A percentile compares a stretch with the other conserved stretches of the same genome.
phyloP scores from a whole-genome alignment of 768 basidiomycete genomes.

The Chalciporus piperatus region DNA sequence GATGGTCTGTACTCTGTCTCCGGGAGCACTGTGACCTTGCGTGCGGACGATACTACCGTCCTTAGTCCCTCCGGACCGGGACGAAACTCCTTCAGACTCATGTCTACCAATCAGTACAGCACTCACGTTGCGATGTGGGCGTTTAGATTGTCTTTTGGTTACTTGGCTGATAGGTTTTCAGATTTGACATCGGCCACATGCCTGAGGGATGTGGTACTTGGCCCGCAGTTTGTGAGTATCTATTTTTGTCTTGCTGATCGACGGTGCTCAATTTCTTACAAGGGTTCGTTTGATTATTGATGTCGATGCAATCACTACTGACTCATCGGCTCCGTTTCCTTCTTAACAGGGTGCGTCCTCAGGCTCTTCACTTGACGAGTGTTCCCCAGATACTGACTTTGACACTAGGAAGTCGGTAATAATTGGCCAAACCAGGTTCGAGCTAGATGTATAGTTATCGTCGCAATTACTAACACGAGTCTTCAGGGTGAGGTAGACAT shows the following conservation, averaged over 20 bases:
- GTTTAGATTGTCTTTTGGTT: not conserved
- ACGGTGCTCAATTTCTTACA: not conserved
- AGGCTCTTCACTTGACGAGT: not conserved
- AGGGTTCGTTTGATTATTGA: slow-evolving; percentile 23
- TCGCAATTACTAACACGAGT: not conserved
- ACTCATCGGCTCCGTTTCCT: not conserved
- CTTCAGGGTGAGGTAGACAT: slow-evolving; percentile 32
- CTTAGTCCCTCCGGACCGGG: slow-evolving; percentile 31
- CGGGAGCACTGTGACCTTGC: slow-evolving; percentile 35
- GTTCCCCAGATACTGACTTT: not conserved
- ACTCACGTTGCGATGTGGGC: slow-evolving; percentile 35
- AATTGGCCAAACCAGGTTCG: slow-evolving; percentile 26
- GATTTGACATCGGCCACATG: slow-evolving; percentile 38
- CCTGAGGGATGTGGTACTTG: slow-evolving; percentile 40
- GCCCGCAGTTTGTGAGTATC: slow-evolving; percentile 34
- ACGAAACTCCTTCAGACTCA: slow-evolving; percentile 36
- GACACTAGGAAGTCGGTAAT: slow-evolving; percentile 24
- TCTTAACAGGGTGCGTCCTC: slow-evolving; percentile 22
- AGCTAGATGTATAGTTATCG: not conserved
- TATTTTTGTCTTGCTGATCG: not conserved
- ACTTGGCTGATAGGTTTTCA: not conserved
- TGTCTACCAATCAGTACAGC: slow-evolving; percentile 28
- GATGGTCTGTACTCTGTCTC: slow-evolving; percentile 58
- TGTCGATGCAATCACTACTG: not conserved
- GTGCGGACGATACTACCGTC: slow-evolving; percentile 32